Evolutionary conservation across 306 rosid genomes (phyloP).

Genomic region (cucumber (Cucumis sativus)): DNA sequence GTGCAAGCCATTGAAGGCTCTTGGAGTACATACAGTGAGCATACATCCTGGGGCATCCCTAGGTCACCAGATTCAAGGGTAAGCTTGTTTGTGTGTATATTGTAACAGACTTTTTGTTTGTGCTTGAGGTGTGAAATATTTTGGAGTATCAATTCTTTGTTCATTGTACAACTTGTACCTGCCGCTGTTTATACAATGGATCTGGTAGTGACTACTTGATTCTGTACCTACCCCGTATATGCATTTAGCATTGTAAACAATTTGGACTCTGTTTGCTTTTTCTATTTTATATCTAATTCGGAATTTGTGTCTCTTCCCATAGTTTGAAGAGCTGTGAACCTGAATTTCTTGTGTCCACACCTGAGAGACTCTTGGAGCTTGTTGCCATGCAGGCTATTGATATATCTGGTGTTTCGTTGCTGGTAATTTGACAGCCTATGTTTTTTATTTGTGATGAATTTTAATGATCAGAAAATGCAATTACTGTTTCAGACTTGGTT

Average conservation of each 20-base stretch:
- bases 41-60: conserved; percentile 74
- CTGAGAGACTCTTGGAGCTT: conserved; percentile 92
- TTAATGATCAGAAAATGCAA: background rate
- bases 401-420: conserved; percentile 66
- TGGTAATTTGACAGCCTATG: conserved; percentile 34
- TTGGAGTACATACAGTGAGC: conserved; percentile 90
- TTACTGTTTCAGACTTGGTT: background rate
- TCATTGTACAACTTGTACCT: background rate
- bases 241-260: background rate
- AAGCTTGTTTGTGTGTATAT: background rate
- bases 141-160: background rate
- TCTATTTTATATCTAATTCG: conserved; percentile 11
- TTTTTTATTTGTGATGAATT: background rate
- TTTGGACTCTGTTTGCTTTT: background rate
- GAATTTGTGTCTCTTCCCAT: conserved; percentile 18
- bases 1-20: conserved; percentile 80
- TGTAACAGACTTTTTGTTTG: background rate
- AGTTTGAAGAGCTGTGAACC: conserved; percentile 86
- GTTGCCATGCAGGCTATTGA: conserved; percentile 69
- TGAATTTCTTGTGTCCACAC: conserved; percentile 83
- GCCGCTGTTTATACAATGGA: background rate
- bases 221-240: background rate
- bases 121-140: background rate
- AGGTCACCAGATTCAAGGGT: conserved; percentile 96
- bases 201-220: background rate